These are phyloP conservation scores for Cutaneotrichosporon sp. DNA, from an alignment of 1,284 basidiomycete genomes.

Conservation along the genomic window DNA sequence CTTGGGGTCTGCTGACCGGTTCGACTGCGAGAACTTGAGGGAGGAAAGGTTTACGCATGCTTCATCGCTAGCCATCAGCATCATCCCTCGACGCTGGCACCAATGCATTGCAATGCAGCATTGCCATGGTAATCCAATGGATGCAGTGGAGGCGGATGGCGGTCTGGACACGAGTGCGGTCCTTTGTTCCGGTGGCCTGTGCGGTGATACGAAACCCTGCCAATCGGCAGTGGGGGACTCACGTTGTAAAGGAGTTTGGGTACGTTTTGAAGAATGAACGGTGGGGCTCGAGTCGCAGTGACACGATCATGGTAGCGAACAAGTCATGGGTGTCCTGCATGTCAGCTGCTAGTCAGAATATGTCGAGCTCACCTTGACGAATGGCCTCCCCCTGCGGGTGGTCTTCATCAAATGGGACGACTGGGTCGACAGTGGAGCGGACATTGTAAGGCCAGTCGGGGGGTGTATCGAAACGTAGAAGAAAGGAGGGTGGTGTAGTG, in stretches of 20 bases:
- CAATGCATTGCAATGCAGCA: too few species aligned
- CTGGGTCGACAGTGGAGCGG: slow-evolving; percentile 24
- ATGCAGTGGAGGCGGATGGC: too few species aligned
- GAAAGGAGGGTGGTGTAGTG: not conserved
- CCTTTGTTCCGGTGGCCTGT: not conserved
- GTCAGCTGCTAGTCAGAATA: slow-evolving; percentile 1
- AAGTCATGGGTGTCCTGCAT: slow-evolving; percentile 94
- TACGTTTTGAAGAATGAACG: slow-evolving; percentile 95
- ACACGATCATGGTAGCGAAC: slow-evolving; percentile 93
- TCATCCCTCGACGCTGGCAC: too few species aligned
- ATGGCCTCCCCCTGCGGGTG: slow-evolving; percentile 88
- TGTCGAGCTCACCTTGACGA: slow-evolving; percentile 64
- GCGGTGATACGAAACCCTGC: not conserved
- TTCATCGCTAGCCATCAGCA: slow-evolving; percentile 65
- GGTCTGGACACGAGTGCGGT: not conserved
- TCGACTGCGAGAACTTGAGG: slow-evolving; percentile 98
- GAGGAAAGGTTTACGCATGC: slow-evolving; percentile 89
- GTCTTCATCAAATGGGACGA: slow-evolving; percentile 92
- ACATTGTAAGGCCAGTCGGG: slow-evolving; percentile 14
- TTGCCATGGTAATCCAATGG: too few species aligned
- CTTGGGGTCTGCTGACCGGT: slow-evolving; percentile 93
- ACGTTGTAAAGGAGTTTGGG: slow-evolving; percentile 94
- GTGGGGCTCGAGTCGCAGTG: slow-evolving; percentile 79
- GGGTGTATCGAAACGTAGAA: not conserved
- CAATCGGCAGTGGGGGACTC: slow-evolving; percentile 49